Evolutionary conservation across 106 monocot genomes (phyloP).

Genomic region (Xerophyta viscosa): DNA sequence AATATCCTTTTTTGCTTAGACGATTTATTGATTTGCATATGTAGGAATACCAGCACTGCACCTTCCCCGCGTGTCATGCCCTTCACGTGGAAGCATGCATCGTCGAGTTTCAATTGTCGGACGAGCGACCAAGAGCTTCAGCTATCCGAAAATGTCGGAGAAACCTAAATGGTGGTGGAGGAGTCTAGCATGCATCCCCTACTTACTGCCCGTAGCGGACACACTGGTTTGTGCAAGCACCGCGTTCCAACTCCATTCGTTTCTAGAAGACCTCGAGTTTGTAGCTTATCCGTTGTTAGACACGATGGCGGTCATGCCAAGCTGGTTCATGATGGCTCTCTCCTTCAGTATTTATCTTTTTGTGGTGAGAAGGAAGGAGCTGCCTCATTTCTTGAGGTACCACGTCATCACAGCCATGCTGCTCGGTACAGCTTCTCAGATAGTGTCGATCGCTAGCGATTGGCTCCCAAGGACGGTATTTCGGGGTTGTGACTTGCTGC

Average conservation of each 20-base stretch:
- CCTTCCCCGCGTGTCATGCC: neutral
- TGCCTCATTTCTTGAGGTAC: slow-evolving; percentile 10
- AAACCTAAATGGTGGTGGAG: slow-evolving; percentile 11
- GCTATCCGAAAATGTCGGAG: neutral
- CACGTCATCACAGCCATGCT: slow-evolving; percentile 8
- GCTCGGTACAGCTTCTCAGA: slow-evolving; percentile 5
- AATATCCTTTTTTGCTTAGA: too few species aligned
- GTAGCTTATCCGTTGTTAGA: neutral
- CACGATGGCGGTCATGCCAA: slow-evolving; percentile 2
- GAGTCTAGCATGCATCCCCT: slow-evolving; percentile 6
- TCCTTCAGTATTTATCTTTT: neutral
- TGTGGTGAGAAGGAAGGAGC: slow-evolving; percentile 7
- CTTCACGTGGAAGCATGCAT: neutral
- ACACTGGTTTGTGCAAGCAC: neutral
- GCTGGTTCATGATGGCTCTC: slow-evolving; percentile 3
- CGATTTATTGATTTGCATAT: too few species aligned
- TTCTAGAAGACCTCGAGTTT: slow-evolving; percentile 3
- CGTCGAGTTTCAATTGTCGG: neutral
- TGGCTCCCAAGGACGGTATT: neutral
- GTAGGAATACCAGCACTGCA: neutral
- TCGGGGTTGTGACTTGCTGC: neutral
- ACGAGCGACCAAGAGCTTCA: slow-evolving; percentile 4
- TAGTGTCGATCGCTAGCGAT: slow-evolving; percentile 4
- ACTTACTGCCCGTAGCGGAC: slow-evolving; percentile 2
- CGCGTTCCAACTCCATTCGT: neutral